A percentile compares a stretch with the other conserved stretches of the same genome.
Evolutionary conservation across 345 rosid species (phyloP).

Genomic region (Salix brachista): DNA sequence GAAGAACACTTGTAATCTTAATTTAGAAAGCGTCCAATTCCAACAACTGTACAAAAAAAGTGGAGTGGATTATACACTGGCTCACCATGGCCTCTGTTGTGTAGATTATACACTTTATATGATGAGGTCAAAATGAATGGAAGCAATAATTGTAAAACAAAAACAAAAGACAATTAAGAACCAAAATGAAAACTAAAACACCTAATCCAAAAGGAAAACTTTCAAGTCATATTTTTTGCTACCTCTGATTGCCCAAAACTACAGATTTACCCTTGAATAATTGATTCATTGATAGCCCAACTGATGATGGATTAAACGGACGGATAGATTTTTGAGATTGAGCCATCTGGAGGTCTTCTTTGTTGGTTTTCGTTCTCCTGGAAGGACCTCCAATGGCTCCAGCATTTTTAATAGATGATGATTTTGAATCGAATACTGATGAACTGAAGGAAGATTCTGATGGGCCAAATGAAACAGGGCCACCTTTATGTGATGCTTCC

Average conservation of each 20-base stretch:
- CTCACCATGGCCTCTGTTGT: neutral
- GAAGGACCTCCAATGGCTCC: conserved; percentile 39
- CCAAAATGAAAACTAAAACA: neutral
- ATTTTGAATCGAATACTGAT: conserved; percentile 30
- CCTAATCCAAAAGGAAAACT: conserved; percentile 3
- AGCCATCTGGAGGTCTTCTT: conserved; percentile 39
- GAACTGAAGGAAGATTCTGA: conserved; percentile 40
- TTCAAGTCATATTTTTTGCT: conserved; percentile 5
- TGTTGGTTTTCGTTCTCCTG: conserved; percentile 34
- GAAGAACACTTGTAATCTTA: neutral
- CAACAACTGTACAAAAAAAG: conserved; percentile 22
- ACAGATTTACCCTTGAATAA: conserved; percentile 57
- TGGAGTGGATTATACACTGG: conserved; percentile 19
- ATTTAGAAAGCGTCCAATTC: neutral
- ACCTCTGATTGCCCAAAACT: conserved; percentile 45
- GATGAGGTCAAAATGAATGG: conserved; percentile 22
- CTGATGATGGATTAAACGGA: conserved; percentile 49
- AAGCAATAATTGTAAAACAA: neutral
- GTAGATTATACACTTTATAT: conserved; percentile 17
- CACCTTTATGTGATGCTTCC: conserved; percentile 38
- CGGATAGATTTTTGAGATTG: conserved; percentile 48
- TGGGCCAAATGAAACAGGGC: conserved; percentile 37
- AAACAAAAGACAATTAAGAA: conserved; percentile 5
- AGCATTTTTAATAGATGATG: conserved; percentile 36
- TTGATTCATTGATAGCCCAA: conserved; percentile 50